Evolutionary conservation across 2,329 filamentous ascomycete genomes (phyloP).

Genomic region (Fusarium torulosum): DNA sequence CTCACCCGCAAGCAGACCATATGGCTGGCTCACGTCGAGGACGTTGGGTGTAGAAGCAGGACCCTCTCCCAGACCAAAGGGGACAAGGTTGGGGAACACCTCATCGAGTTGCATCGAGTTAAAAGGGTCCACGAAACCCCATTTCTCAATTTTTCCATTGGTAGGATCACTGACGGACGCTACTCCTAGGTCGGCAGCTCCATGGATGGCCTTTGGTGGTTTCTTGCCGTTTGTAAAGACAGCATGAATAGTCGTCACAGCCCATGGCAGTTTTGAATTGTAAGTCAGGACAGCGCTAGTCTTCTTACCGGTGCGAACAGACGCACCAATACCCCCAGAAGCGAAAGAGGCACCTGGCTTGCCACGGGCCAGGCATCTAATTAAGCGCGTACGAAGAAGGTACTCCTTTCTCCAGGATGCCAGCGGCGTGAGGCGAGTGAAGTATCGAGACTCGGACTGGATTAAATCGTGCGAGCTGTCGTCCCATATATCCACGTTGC

Average conservation of each 20-base stretch:
- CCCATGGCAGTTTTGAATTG: conserved; percentile 83
- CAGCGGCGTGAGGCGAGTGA: conserved; percentile 82
- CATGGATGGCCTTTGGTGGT: conserved; percentile 84
- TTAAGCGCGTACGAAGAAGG: conserved; percentile 84
- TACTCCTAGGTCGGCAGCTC: conserved; percentile 80
- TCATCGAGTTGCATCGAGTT: conserved; percentile 83
- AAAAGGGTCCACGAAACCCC: conserved; percentile 83
- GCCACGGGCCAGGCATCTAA: conserved; percentile 84
- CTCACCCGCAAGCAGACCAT: conserved; percentile 87
- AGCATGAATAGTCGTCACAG: conserved; percentile 83
- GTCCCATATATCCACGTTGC: conserved; percentile 56
- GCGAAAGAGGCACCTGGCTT: conserved; percentile 75
- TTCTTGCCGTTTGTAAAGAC: conserved; percentile 80
- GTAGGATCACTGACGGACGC: conserved; percentile 86
- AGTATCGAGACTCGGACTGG: conserved; percentile 80
- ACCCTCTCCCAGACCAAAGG: conserved; percentile 83
- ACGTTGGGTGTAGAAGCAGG: conserved; percentile 84
- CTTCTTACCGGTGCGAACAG: conserved; percentile 71
- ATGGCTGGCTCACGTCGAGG: conserved; percentile 90
- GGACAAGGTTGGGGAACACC: conserved; percentile 76
- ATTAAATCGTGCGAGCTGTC: conserved; percentile 66
- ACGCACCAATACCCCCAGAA: conserved; percentile 64
- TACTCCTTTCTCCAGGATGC: conserved; percentile 99
- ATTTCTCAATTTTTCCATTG: conserved; percentile 80
- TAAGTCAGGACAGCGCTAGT: conserved; percentile 84